Evolutionary conservation across 768 basidiomycete species (phyloP), one percentile per base, ranked within the genome.

Genomic region (Hortiboletus campestris): DNA sequence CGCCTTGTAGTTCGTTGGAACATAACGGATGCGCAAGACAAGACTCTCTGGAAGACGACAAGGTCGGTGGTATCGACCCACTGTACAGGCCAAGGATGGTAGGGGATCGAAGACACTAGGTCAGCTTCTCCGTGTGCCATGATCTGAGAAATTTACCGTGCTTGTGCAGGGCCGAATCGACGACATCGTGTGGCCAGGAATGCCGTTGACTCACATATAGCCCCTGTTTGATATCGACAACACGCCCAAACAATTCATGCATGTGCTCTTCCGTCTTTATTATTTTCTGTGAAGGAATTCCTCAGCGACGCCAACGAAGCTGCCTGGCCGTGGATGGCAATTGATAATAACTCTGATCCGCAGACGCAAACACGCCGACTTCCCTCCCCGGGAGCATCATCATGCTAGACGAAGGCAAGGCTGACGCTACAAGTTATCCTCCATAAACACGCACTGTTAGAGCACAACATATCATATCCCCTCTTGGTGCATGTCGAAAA

Each of bases 261-360:
- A 57, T 74, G 78, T 75, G 75, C 9, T 77, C 76, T 56, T 82
- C 78, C 67, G 83, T 68, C 49, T 70, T 74, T 16, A 64, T 58
- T 44, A 80, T 67, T 66, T 79, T 80, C 72, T 70, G n/a, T 74
- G 76, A 31, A 83, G 74, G 63, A 80, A 81, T 53, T 80, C 81
- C 34, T 80, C 79, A 10, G 80, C 81, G 2, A 77, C 78, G 14
- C 78, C 61, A 11, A 83, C 81, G 57, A 83, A 82, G 44, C 80
- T 81, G 55, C 10, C 32, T 31, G 28, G 31, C 20, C 2, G 16
- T 6, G 11, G 44, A 6, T 19, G 11, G 28, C 28, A 38, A 32
- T n/a, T n/a, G n/a, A n/a, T 13, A 48, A 53, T 47, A 38, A 46
- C 4, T 29, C 17, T 19, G 13, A 13, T 40, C 6, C 16, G 6